A percentile compares a stretch with the other conserved stretches of the same genome.
These are phyloP conservation scores for Backusella psychrophila DNA, from an alignment of 192 early-diverging fungal species.

Conservation along the genomic window DNA sequence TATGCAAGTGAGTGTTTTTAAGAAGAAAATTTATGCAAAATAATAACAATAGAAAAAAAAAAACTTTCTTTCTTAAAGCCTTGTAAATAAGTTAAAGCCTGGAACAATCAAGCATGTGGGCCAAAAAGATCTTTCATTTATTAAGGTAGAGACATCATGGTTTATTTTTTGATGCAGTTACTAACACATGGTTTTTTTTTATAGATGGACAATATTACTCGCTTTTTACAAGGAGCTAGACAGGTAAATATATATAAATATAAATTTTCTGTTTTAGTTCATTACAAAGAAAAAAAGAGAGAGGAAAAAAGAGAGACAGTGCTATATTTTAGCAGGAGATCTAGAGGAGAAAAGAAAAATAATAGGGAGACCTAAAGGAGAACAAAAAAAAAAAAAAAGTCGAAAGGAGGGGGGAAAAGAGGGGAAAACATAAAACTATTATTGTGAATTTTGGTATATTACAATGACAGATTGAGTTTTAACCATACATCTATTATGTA, in stretches of 20 bases:
- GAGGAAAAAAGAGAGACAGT: neutral
- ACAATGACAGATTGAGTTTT: neutral
- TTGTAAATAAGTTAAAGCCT: conserved; percentile 78
- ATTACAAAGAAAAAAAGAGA: neutral
- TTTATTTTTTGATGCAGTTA: neutral
- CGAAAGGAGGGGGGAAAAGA: neutral
- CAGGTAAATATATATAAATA: conserved; percentile 38
- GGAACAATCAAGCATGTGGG: conserved; percentile 72
- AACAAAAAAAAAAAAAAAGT: neutral
- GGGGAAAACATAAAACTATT: neutral
- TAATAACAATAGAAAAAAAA: conserved; percentile 1
- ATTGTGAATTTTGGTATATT: neutral
- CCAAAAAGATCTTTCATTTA: conserved; percentile 68
- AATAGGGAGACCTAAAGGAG: no score
- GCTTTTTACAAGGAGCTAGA: conserved; percentile 70
- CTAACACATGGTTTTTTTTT: neutral
- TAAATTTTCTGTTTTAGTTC: conserved; percentile 8
- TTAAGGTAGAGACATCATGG: conserved; percentile 45
- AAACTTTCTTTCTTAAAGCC: conserved; percentile 30
- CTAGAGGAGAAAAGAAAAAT: no score
- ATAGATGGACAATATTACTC: conserved; percentile 84
- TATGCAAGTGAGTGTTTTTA: conserved; percentile 63
- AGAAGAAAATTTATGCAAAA: neutral
- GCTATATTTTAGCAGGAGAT: no score
- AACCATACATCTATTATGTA: neutral